Evolutionary conservation across 768 basidiomycete genomes (phyloP).

Genomic region (Pisolithus orientalis): DNA sequence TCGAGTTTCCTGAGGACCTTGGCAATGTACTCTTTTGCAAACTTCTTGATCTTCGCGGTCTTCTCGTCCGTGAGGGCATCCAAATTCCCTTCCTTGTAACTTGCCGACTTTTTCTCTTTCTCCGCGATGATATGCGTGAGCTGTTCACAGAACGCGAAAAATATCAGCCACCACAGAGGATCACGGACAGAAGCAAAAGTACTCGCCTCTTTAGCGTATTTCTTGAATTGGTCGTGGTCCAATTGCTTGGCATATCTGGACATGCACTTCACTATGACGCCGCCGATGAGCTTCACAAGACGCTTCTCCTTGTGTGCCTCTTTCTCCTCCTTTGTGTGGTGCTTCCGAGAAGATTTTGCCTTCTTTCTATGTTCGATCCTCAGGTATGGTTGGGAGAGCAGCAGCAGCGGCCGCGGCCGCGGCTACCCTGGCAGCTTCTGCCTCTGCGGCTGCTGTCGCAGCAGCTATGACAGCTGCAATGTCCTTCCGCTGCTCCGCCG

Average conservation of each 20-base stretch:
- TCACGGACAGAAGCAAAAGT: background rate
- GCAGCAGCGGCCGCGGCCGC: slow-evolving; percentile 18
- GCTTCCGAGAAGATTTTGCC: slow-evolving; percentile 33
- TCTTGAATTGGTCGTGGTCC: slow-evolving; percentile 83
- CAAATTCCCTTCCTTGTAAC: slow-evolving; percentile 67
- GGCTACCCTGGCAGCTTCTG: slow-evolving; percentile 25
- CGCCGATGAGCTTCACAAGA: slow-evolving; percentile 75
- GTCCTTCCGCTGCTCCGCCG: slow-evolving; percentile 19
- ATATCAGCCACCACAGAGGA: background rate
- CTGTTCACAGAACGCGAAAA: slow-evolving; percentile 33
- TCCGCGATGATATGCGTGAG: slow-evolving; percentile 82
- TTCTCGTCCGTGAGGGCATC: slow-evolving; percentile 85
- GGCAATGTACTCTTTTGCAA: slow-evolving; percentile 82
- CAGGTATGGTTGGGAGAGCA: slow-evolving; percentile 6
- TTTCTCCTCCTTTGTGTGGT: slow-evolving; percentile 47
- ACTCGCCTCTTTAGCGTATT: slow-evolving; percentile 88
- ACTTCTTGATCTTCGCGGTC: slow-evolving; percentile 82
- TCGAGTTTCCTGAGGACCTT: slow-evolving; percentile 71
- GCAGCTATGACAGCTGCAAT: slow-evolving; percentile 38
- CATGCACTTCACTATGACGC: slow-evolving; percentile 90
- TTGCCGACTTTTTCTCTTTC: slow-evolving; percentile 89
- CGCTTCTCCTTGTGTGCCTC: slow-evolving; percentile 76
- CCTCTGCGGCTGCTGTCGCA: slow-evolving; percentile 30
- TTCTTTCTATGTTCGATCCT: slow-evolving; percentile 13
- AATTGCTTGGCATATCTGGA: slow-evolving; percentile 77